These are phyloP conservation scores for Lodderomyces margitis DNA, from an alignment of 1,139 yeast genomes.

Conservation along the genomic window DNA sequence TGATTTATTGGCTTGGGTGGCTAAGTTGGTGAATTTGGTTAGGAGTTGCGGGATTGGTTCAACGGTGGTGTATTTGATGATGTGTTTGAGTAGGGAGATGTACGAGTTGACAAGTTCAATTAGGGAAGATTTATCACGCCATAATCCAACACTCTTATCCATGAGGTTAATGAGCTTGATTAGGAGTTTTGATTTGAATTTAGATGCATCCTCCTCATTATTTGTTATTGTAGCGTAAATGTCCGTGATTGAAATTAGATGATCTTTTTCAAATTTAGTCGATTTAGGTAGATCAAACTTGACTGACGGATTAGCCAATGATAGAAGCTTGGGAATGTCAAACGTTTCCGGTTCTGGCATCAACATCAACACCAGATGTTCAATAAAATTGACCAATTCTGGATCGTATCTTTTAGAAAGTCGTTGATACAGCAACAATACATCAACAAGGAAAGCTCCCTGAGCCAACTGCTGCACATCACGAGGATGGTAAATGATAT, in stretches of 20 bases:
- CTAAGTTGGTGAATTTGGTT: slow-evolving; percentile 47
- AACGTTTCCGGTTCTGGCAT: slow-evolving; percentile 40
- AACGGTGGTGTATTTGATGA: slow-evolving; percentile 33
- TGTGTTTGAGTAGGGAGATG: slow-evolving; percentile 33
- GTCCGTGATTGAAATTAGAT: slow-evolving; percentile 18
- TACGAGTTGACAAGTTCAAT: slow-evolving; percentile 50
- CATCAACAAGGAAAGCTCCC: slow-evolving; percentile 62
- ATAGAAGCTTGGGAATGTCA: neutral
- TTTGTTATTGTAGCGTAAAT: slow-evolving; percentile 14
- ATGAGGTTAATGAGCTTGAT: slow-evolving; percentile 25
- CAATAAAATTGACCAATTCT: slow-evolving; percentile 64
- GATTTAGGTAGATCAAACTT: slow-evolving; percentile 13
- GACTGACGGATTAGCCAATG: slow-evolving; percentile 19
- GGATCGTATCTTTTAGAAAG: slow-evolving; percentile 80
- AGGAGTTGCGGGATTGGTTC: slow-evolving; percentile 12
- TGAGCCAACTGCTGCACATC: slow-evolving; percentile 30
- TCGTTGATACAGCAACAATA: slow-evolving; percentile 69
- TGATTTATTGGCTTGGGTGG: slow-evolving; percentile 35
- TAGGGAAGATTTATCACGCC: slow-evolving; percentile 67
- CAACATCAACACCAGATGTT: slow-evolving; percentile 48
- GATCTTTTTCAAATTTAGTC: slow-evolving; percentile 10
- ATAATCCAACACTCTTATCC: slow-evolving; percentile 37
- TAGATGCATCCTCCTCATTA: slow-evolving; percentile 19
- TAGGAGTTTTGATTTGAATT: slow-evolving; percentile 29
- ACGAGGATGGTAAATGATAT: slow-evolving; percentile 35